Base-by-base conservation (phyloP, 2,329 filamentous ascomycete species). In the Aspergillus sp. region DNA sequence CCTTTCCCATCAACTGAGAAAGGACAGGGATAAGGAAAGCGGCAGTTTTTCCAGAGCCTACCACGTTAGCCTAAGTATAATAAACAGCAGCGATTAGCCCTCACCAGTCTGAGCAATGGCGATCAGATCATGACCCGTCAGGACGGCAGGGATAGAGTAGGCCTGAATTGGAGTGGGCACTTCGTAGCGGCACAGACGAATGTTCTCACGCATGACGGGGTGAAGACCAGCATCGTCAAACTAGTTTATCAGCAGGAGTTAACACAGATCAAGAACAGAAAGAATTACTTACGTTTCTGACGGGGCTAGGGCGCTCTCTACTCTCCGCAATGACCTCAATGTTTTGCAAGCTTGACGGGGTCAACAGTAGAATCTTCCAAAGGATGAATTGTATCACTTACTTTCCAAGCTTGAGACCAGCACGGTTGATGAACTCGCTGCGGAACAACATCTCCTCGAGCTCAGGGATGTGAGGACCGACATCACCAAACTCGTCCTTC, bases 11-110 rank as follows among this genome's bases (percentile, higher is more conserved):
- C 19, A 98, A 71, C 64, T 87, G 86, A 47, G 90, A 95, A 40
- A 97, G 60, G 47, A 95, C 87, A 0, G 93, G 93, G 43, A 96
- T 81, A 5, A 98, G 70, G 60, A 93, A 98, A 0, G 93, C 90
- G 0, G 87, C 91, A 0, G 93, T 98, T 75, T 98, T 98, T 41
- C 93, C 93, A 27, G 91, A 97, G 13, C 93, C 91, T 96, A 27
- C 13, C n/a, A 26, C 10, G 42, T 59, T 35, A 58, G 44, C 27
- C 27, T 10, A 13, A 26, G 13, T 37, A n/a, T 36, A 6, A 31
- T 27, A 7, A 6, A 12, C 34, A n/a, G n/a, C n/a, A n/a, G n/a
- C n/a, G n/a, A n/a, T n/a, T n/a, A n/a, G n/a, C 7, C 69, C 79
- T 66, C 73, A 94, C 91, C 91, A 38, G 93, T 98, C 69, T 97